Conservation (phyloP, 139 green algal genomes). For the Tetraselmis chui region DNA sequence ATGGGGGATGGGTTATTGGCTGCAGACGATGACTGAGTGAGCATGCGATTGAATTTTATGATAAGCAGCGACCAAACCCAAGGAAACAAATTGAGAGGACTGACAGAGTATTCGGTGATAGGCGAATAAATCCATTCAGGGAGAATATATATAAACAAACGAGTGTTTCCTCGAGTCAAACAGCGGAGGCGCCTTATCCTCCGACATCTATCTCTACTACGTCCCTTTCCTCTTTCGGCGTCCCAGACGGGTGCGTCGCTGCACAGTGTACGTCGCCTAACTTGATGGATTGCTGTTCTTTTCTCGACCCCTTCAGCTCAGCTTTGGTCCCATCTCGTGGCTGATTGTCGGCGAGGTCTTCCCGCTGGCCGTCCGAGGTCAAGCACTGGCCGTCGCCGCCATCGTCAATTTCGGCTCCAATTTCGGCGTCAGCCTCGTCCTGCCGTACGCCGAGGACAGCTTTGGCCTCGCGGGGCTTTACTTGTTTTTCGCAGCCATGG, state of each 20-base stretch:
- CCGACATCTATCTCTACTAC: neutral
- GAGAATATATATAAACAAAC: too few relatives aligned
- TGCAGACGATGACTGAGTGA: too few relatives aligned
- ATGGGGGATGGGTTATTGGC: too few relatives aligned
- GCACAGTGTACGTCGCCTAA: neutral
- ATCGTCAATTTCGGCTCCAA: slow-evolving; percentile 88
- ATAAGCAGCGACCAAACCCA: too few relatives aligned
- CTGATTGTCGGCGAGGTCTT: slow-evolving; percentile 86
- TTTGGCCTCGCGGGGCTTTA: slow-evolving; percentile 66
- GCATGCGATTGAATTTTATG: too few relatives aligned
- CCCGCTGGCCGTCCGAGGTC: slow-evolving; percentile 58
- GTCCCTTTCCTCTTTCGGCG: slow-evolving; percentile 3
- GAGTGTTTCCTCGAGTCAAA: too few relatives aligned
- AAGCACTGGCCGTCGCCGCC: slow-evolving; percentile 75
- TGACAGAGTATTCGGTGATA: too few relatives aligned
- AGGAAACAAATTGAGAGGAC: too few relatives aligned
- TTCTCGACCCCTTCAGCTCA: slow-evolving; percentile 36
- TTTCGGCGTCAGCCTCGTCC: slow-evolving; percentile 55
- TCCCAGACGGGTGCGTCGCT: neutral
- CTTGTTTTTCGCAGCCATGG: slow-evolving; percentile 64
- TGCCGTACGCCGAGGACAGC: slow-evolving; percentile 37
- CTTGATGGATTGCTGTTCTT: slow-evolving; percentile 4
- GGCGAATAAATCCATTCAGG: too few relatives aligned
- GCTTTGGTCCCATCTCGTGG: slow-evolving; percentile 90
- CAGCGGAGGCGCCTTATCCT: neutral